Evolutionary conservation across 2,329 filamentous ascomycete genomes (phyloP).

Genomic region (Zymoseptoria brevis): DNA sequence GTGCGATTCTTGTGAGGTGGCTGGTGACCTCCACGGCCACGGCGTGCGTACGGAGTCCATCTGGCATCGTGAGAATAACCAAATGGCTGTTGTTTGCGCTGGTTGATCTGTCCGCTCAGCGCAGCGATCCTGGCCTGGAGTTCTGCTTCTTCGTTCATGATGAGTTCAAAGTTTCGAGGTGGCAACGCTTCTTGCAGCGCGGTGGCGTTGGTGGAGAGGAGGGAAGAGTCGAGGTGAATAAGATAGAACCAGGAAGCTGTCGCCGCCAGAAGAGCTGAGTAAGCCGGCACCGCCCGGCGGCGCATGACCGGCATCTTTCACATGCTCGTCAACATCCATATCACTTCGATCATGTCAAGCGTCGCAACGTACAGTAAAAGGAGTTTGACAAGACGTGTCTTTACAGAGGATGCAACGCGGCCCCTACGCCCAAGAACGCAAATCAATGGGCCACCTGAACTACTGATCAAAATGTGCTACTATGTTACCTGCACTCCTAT

Average conservation of each 20-base stretch:
- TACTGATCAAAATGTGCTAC: too few species aligned
- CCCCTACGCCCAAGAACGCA: background rate
- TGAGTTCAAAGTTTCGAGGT: background rate
- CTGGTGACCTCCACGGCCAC: constrained; percentile 20
- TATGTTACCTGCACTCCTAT: too few species aligned
- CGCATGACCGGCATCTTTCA: background rate
- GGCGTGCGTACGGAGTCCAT: constrained; percentile 22
- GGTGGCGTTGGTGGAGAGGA: background rate
- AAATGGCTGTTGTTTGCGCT: constrained; percentile 18
- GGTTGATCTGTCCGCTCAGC: constrained; percentile 25
- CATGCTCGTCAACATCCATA: background rate
- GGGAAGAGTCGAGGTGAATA: background rate
- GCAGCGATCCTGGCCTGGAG: constrained; percentile 27
- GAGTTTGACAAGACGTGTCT: background rate
- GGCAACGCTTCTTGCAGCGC: background rate
- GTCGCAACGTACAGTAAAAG: background rate
- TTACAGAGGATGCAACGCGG: background rate
- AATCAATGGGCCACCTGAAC: too few species aligned
- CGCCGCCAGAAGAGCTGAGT: background rate
- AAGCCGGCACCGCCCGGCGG: background rate
- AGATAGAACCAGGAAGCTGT: background rate
- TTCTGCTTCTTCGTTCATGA: constrained; percentile 24
- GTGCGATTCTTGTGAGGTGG: constrained; percentile 49
- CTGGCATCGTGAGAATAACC: background rate
- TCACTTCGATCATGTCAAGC: background rate